Conservation (phyloP, 345 rosid genomes). For the Reutealis trisperma region DNA sequence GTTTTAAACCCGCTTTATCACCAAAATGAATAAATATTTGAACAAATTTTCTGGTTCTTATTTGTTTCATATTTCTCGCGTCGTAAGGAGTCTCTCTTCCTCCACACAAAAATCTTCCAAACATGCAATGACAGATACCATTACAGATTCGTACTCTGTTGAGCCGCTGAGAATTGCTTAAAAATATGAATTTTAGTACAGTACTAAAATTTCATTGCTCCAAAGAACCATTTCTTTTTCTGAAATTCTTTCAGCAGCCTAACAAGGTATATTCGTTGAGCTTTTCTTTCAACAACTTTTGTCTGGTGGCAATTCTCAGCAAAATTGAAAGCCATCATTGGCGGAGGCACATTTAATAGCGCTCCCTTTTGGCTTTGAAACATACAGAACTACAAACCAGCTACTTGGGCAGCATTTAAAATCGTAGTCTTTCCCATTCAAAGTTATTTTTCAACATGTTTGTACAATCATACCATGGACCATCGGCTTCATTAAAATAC, state of each 20-base stretch:
- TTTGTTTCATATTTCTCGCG: no score
- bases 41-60: no score
- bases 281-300: not conserved
- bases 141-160: no score
- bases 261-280: not conserved
- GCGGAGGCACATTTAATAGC: no score
- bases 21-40: no score
- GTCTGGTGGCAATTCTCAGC: not conserved
- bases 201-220: not conserved
- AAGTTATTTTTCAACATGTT: slow-evolving; percentile 15
- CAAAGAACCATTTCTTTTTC: not conserved
- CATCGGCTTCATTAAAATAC: slow-evolving; percentile 9
- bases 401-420: not conserved
- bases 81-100: no score
- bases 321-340: not conserved
- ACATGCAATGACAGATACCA: no score
- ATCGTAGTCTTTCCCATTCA: slow-evolving; percentile 7
- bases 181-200: no score
- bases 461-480: slow-evolving; percentile 18
- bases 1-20: no score
- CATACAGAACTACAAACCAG: not conserved
- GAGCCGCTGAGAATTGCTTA: no score
- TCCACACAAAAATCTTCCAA: no score
- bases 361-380: not conserved
- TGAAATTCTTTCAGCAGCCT: not conserved